These are phyloP conservation scores for Trifolium subterraneum DNA, from an alignment of 306 rosid species.

Conservation along the genomic window DNA sequence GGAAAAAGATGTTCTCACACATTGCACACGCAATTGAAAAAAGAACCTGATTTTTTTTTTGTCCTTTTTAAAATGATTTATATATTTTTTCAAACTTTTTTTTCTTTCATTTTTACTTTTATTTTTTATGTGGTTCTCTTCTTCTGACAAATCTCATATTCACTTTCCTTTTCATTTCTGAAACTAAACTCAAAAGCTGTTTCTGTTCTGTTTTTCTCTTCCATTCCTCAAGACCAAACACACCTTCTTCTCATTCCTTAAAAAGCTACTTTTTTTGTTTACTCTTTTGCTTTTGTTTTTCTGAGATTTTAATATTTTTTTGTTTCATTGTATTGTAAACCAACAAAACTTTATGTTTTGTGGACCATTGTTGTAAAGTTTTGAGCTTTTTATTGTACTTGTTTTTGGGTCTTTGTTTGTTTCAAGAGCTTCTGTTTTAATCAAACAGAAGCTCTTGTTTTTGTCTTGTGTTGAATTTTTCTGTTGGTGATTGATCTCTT, in stretches of 20 bases:
- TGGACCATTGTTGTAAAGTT: slow-evolving; percentile 43
- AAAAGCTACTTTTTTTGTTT: slow-evolving; percentile 14
- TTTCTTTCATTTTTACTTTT: not conserved
- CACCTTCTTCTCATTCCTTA: slow-evolving; percentile 21
- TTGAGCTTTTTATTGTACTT: slow-evolving; percentile 44
- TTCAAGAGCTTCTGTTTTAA: slow-evolving; percentile 47
- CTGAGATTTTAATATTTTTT: not conserved
- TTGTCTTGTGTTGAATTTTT: slow-evolving; percentile 15
- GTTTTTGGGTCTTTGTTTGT: slow-evolving; percentile 30
- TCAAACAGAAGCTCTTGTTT: slow-evolving; percentile 44
- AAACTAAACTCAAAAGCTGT: slow-evolving; percentile 38
- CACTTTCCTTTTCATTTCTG: slow-evolving; percentile 36
- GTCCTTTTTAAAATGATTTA: not conserved
- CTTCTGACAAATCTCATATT: slow-evolving; percentile 51
- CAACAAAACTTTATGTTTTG: not conserved
- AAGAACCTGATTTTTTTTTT: not conserved
- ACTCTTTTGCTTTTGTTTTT: not conserved
- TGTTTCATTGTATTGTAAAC: slow-evolving; percentile 46
- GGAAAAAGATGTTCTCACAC: slow-evolving; percentile 3
- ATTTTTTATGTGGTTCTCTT: slow-evolving; percentile 57
- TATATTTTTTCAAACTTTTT: not conserved
- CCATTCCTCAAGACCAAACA: slow-evolving; percentile 37
- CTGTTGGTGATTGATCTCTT: slow-evolving; percentile 32
- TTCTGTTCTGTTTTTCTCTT: slow-evolving; percentile 19
- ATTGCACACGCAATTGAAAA: slow-evolving; percentile 9